Conservation (phyloP, 768 basidiomycete genomes). For the Rhodotorula diobovata region DNA sequence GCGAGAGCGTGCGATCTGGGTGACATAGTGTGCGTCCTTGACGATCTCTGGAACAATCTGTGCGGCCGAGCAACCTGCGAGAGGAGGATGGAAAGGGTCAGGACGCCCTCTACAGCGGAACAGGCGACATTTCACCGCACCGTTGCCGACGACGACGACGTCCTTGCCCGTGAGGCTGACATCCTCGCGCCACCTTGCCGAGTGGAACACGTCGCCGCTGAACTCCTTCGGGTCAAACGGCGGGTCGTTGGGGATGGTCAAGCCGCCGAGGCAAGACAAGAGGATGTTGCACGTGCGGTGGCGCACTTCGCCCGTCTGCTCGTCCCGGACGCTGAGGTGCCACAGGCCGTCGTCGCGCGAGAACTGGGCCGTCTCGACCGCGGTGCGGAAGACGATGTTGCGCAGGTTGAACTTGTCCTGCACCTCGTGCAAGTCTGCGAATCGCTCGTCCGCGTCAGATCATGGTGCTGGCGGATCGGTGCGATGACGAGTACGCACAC, state of each 20-base stretch:
- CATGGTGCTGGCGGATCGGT: too few relatives aligned
- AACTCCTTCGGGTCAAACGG: slow-evolving; percentile 33
- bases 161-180: slow-evolving; percentile 39
- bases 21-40: slow-evolving; percentile 24
- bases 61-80: slow-evolving; percentile 37
- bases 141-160: slow-evolving; percentile 43
- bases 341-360: slow-evolving; percentile 33
- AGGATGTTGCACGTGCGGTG: slow-evolving; percentile 38
- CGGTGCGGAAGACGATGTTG: slow-evolving; percentile 33
- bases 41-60: slow-evolving; percentile 40
- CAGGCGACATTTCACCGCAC: too few relatives aligned
- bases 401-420: slow-evolving; percentile 32
- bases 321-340: slow-evolving; percentile 30
- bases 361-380: slow-evolving; percentile 25
- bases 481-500: slow-evolving; percentile 3
- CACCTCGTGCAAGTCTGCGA: slow-evolving; percentile 33
- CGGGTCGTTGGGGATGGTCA: slow-evolving; percentile 30
- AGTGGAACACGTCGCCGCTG: slow-evolving; percentile 39
- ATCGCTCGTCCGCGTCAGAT: neutral
- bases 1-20: slow-evolving; percentile 38
- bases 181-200: slow-evolving; percentile 34
- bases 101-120: too few relatives aligned
- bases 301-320: slow-evolving; percentile 21
- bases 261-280: slow-evolving; percentile 39
- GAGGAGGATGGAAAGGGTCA: too few relatives aligned